phyloP scores from a whole-genome alignment of 257 asterid genomes.

The Solanum chiquidenum region DNA sequence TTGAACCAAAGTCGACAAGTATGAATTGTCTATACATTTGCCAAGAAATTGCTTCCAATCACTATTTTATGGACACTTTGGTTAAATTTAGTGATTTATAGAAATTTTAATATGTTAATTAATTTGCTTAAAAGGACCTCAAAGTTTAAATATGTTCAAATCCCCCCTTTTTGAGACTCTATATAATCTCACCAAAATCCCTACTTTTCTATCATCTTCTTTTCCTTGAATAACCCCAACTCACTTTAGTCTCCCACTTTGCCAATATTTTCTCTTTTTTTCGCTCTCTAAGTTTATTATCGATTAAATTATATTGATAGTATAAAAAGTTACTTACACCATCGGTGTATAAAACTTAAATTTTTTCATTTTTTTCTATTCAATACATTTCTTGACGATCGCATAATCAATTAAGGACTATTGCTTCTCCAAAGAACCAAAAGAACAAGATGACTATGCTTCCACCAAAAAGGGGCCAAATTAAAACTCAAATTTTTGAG shows the following conservation, averaged over 20 bases:
- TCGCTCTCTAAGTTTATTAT: not conserved
- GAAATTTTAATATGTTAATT: not conserved
- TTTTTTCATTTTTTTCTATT: not conserved
- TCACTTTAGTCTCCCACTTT: not conserved
- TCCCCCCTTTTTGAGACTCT: not conserved
- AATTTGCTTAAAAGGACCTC: not conserved
- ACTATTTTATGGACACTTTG: too few relatives aligned
- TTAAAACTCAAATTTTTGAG: not conserved
- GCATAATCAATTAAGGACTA: not conserved
- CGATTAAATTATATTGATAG: too few relatives aligned
- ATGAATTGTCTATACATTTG: not conserved
- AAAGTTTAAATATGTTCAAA: not conserved
- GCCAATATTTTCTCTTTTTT: not conserved
- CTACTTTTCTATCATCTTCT: not conserved
- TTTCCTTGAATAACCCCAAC: not conserved
- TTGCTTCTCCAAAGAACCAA: not conserved
- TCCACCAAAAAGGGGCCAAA: not conserved
- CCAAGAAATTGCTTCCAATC: not conserved
- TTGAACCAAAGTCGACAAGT: not conserved
- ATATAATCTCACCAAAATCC: not conserved
- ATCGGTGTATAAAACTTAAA: not conserved
- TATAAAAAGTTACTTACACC: too few relatives aligned
- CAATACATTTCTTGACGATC: not conserved
- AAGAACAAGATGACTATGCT: not conserved
- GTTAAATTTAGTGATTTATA: not conserved